Evolutionary conservation across 2,329 filamentous ascomycete species (phyloP).

Genomic region (Pseudogymnoascus sp.): DNA sequence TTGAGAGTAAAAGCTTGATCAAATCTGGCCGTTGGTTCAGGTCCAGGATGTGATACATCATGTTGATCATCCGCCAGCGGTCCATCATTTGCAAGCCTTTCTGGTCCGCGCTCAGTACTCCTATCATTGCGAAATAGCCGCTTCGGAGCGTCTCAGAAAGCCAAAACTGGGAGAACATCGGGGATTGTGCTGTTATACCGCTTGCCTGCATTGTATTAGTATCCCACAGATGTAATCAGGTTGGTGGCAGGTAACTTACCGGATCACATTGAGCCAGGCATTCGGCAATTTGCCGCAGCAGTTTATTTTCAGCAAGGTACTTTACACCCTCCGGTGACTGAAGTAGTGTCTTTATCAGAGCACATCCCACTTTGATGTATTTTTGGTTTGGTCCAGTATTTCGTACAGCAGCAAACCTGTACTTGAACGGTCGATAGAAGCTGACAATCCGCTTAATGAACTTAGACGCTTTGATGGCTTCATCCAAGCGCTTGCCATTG

Average conservation of each 20-base stretch:
- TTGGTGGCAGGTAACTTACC: conserved; percentile 39
- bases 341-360: conserved; percentile 76
- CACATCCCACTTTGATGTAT: conserved; percentile 84
- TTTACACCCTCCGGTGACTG: conserved; percentile 78
- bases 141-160: conserved; percentile 81
- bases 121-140: conserved; percentile 91
- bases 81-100: conserved; percentile 86
- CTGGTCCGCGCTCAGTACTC: conserved; percentile 72
- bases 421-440: conserved; percentile 96
- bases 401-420: conserved; percentile 81
- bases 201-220: conserved; percentile 44
- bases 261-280: conserved; percentile 92
- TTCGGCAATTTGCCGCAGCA: conserved; percentile 88
- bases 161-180: conserved; percentile 80
- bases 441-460: conserved; percentile 92
- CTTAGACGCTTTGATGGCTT: conserved; percentile 89
- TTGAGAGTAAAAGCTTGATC: conserved; percentile 78
- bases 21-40: conserved; percentile 84
- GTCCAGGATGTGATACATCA: conserved; percentile 98
- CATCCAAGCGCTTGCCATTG: conserved; percentile 84
- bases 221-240: neutral
- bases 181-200: conserved; percentile 70
- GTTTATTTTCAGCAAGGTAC: conserved; percentile 85
- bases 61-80: conserved; percentile 96
- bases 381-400: conserved; percentile 91